Evolutionary conservation across 805 yeast species (phyloP), one percentile per base, ranked within the genome.

Genomic region (Debaryomyces hansenii): DNA sequence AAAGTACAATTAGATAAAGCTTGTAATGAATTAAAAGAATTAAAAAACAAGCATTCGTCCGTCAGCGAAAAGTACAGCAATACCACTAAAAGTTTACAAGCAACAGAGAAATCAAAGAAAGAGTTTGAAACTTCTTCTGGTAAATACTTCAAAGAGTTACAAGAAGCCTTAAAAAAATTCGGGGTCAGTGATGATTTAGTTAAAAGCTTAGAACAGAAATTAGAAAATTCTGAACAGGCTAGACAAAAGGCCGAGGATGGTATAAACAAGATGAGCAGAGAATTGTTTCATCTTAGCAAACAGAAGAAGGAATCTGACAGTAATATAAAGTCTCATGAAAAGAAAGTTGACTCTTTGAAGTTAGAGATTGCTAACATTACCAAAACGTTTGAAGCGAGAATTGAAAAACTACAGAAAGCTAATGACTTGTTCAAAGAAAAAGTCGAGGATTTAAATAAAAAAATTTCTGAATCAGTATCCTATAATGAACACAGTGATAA

Each of bases 191-290:
- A 54, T 5, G 72, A 62, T 10, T 42, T 59, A 0, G 39, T 64
- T 14, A 64, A 63, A 28, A 56, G 58, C 14, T 52, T 76, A 14
- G 63, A 64, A 35, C 48, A 49, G 2, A 71, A 72, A 48, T 54
- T 75, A 12, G 59, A 58, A 4, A 48, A 58, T 1, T 45, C 68
- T 6, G 73, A 67, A 37, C 63, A 61, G 7, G 78, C 75, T 10
- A 85, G 82, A 54, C 73, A 74, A 20, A 84, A 79, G 52, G 87
- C 92, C 1, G 97, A 91, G 57, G 84, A 82, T 48, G 97, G 96
- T 4, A 84, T 91, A 42, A 90, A 90, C 60, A 90, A 90, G 55
- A 87, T 91, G 96, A 86, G 85, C 45, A 72, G 92, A 34, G 98
- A 91, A 52, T 69, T 91, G 27, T 79, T 89, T 63, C 78, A 78